Evolutionary conservation across 2,329 filamentous ascomycete genomes (phyloP).

Genomic region (Tolypocladium capitatum): DNA sequence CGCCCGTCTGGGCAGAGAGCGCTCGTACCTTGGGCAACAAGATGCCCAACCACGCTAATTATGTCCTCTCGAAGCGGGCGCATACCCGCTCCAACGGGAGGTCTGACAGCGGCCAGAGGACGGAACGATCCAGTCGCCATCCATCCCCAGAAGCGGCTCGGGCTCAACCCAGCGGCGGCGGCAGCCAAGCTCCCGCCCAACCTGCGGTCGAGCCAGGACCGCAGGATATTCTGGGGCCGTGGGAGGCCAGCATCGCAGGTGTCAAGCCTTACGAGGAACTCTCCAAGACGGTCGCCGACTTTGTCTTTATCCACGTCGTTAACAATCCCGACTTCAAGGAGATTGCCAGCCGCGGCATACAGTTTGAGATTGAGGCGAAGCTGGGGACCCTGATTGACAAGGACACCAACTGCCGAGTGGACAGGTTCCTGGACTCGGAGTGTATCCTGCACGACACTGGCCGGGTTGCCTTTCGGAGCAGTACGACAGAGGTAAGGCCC

Average conservation of each 20-base stretch:
- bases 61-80: slow-evolving; percentile 27
- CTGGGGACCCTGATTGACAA: slow-evolving; percentile 69
- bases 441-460: slow-evolving; percentile 50
- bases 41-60: slow-evolving; percentile 29
- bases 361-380: slow-evolving; percentile 91
- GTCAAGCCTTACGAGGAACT: slow-evolving; percentile 61
- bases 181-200: slow-evolving; percentile 7
- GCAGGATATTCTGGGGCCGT: slow-evolving; percentile 34
- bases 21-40: slow-evolving; percentile 20
- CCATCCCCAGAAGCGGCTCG: slow-evolving; percentile 28
- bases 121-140: slow-evolving; percentile 27
- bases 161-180: slow-evolving; percentile 5
- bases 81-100: slow-evolving; percentile 26
- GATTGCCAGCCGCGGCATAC: slow-evolving; percentile 49
- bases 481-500: slow-evolving; percentile 71
- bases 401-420: slow-evolving; percentile 55
- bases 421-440: slow-evolving; percentile 55
- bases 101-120: slow-evolving; percentile 13
- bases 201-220: slow-evolving; percentile 15
- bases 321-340: slow-evolving; percentile 52
- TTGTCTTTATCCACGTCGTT: slow-evolving; percentile 61
- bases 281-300: slow-evolving; percentile 66
- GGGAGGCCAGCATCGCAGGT: slow-evolving; percentile 58
- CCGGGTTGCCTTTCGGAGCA: slow-evolving; percentile 64
- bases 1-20: slow-evolving; percentile 37